These are phyloP conservation scores for Ogataea paraovalis DNA, from an alignment of 805 yeast genomes.

Conservation along the genomic window DNA sequence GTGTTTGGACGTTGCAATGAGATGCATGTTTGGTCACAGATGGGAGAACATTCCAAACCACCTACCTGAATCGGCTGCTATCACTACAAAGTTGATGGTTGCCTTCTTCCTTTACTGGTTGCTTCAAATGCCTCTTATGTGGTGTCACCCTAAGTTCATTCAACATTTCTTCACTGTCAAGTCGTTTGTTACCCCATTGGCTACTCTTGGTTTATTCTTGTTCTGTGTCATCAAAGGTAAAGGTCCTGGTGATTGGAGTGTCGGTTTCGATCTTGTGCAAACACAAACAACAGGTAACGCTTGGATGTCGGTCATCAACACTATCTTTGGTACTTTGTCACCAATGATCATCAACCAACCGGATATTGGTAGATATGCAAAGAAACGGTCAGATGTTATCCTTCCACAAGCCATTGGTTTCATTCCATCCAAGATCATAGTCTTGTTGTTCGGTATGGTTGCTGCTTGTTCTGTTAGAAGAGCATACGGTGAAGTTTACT, in stretches of 20 bases:
- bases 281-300: constrained; percentile 11
- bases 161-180: constrained; percentile 19
- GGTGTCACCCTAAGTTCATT: constrained; percentile 17
- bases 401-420: constrained; percentile 19
- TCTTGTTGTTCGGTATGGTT: constrained; percentile 19
- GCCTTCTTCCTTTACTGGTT: constrained; percentile 21
- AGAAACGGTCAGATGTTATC: constrained; percentile 11
- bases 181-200: constrained; percentile 18
- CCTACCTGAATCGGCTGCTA: constrained; percentile 16
- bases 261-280: constrained; percentile 6
- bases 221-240: constrained; percentile 19
- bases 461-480: constrained; percentile 15
- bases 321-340: constrained; percentile 23
- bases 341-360: constrained; percentile 29
- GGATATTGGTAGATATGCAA: constrained; percentile 26
- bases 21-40: constrained; percentile 19
- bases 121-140: constrained; percentile 19
- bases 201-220: constrained; percentile 19
- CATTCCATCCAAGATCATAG: constrained; percentile 15
- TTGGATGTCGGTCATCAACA: constrained; percentile 21
- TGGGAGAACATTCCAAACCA: constrained; percentile 18
- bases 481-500: constrained; percentile 22
- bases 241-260: constrained; percentile 16
- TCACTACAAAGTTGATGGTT: constrained; percentile 15
- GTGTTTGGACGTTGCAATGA: constrained; percentile 30